phyloP scores from a whole-genome alignment of 192 early-diverging fungal species.

The Backusella tarrabulga region DNA sequence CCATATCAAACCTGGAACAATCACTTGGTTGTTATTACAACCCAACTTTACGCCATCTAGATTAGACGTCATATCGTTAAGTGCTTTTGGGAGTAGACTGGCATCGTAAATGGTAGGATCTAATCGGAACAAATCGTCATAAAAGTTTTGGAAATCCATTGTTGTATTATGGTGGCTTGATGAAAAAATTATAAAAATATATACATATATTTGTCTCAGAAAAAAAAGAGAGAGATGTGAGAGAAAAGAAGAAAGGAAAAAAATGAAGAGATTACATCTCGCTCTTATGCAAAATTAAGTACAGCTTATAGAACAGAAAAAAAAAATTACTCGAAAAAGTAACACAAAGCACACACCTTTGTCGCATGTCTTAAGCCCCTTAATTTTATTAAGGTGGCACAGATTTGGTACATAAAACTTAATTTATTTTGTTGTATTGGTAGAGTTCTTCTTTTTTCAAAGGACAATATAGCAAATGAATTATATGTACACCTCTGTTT shows the following conservation, averaged over 20 bases:
- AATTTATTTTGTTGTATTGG: not conserved
- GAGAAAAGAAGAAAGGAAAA: not conserved
- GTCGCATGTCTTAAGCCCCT: not conserved
- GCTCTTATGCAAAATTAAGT: not conserved
- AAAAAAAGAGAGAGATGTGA: not conserved
- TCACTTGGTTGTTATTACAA: not conserved
- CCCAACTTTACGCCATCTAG: not conserved
- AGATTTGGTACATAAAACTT: not conserved
- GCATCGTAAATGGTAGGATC: not conserved
- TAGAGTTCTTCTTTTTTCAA: not conserved
- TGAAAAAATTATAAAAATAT: not conserved
- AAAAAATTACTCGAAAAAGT: not conserved
- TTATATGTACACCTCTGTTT: not conserved
- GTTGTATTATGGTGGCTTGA: not conserved
- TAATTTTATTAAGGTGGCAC: not conserved
- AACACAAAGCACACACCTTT: slow-evolving; percentile 2
- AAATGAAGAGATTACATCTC: not conserved
- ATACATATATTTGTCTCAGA: not conserved
- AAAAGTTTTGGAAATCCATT: not conserved
- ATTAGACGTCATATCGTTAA: not conserved
- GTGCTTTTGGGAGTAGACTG: not conserved
- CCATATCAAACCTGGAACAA: not conserved
- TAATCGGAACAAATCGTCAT: not conserved
- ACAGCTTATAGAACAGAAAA: not conserved
- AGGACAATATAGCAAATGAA: not conserved